Evolutionary conservation across 805 yeast species (phyloP), one percentile per base, ranked within the genome.

Genomic region (Candida germanica): DNA sequence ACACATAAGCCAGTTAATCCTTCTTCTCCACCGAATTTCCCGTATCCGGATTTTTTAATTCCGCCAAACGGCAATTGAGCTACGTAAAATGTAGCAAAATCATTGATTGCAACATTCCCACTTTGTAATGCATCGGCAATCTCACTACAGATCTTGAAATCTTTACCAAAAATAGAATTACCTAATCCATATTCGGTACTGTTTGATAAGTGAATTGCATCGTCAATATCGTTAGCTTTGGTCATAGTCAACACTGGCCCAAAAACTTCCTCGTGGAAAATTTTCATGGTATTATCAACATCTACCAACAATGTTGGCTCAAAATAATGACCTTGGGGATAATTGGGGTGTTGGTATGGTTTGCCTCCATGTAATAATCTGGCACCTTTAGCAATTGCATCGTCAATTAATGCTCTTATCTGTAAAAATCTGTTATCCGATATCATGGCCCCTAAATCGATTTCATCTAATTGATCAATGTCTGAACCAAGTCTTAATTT

Each of bases 41-140:
- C 98, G 54, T 88, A 93, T 0, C 99, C 99, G 5, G 95, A 84
- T 30, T 88, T 93, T 48, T 81, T 81, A 18, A 77, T 77, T 20
- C 99, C 99, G 36, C 99, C 99, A 63, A 93, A 93, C 21, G 99
- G 99, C 48, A 93, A 70, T 62, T 93, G 98, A 48, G 96, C 89
- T 23, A 93, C 87, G 53, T 89, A 87, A 54, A 80, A 93, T 0
- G 98, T 91, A 6, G 98, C 99, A 69, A 93, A 93, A 65, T 93
- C 99, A 59, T 93, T 93, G 43, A 93, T 86, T 6, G 98, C 96
- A 31, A 93, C 95, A 54, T 89, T 93, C 16, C 98, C 99, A 28
- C 89, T 74, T 24, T 79, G 72, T 48, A 93, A 60, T 6, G 63
- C 57, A 47, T 79, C 69, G 9, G 89, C 85, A 20, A 87, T 77